Evolutionary conservation across 768 basidiomycete species (phyloP).

Genomic region (Xerocomellus amylosporus): DNA sequence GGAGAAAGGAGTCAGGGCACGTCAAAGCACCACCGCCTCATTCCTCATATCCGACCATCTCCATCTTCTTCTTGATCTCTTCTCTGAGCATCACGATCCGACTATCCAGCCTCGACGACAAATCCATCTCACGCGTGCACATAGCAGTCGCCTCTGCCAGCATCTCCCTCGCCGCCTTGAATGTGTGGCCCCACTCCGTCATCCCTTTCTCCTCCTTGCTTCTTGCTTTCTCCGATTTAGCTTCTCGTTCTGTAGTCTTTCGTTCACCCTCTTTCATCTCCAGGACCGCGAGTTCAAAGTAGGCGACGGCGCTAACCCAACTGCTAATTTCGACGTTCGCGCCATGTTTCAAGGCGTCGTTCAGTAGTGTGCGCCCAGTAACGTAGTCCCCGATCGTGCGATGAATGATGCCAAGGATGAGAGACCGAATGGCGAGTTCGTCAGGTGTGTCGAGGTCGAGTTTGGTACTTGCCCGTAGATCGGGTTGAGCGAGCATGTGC

Average conservation of each 20-base stretch:
- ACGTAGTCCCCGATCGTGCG: slow-evolving; percentile 51
- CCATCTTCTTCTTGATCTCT: slow-evolving; percentile 64
- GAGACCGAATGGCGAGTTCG: slow-evolving; percentile 64
- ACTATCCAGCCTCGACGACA: slow-evolving; percentile 67
- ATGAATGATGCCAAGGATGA: slow-evolving; percentile 66
- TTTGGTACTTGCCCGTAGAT: not conserved
- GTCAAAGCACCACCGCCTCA: not conserved
- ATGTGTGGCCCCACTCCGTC: slow-evolving; percentile 44
- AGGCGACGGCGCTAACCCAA: slow-evolving; percentile 66
- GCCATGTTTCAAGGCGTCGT: slow-evolving; percentile 47
- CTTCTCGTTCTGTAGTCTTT: slow-evolving; percentile 33
- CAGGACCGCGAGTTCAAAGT: slow-evolving; percentile 70
- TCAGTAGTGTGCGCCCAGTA: slow-evolving; percentile 47
- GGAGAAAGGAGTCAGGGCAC: no score
- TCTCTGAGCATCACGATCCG: slow-evolving; percentile 66
- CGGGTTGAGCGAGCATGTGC: slow-evolving; percentile 16
- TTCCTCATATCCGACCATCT: slow-evolving; percentile 34
- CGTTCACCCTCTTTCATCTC: slow-evolving; percentile 61
- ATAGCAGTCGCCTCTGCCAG: slow-evolving; percentile 50
- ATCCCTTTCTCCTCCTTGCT: slow-evolving; percentile 6
- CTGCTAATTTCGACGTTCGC: slow-evolving; percentile 47
- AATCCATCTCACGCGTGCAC: slow-evolving; percentile 53
- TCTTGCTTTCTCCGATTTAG: slow-evolving; percentile 2
- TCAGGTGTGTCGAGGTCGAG: slow-evolving; percentile 64
- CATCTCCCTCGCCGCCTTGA: slow-evolving; percentile 47